A percentile compares a stretch with the other conserved stretches of the same genome.
Conservation (phyloP, 257 asterid species). For the Solanum dulcamara region DNA sequence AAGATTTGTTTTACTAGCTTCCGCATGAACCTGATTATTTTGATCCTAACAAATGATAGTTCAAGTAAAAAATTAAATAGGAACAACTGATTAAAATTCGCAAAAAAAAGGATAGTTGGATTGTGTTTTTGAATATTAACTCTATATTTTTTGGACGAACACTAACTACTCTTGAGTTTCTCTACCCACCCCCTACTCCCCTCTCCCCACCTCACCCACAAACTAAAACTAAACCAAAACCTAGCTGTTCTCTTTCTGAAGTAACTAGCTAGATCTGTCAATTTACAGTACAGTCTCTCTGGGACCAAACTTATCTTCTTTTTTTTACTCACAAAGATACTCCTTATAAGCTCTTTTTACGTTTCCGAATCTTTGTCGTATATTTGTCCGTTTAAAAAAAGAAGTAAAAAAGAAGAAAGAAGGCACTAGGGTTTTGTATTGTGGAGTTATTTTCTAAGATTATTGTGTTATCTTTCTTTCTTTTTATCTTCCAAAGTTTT, state of each 20-base stretch:
- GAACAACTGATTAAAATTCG: too few relatives aligned
- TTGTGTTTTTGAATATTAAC: too few relatives aligned
- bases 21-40: too few relatives aligned
- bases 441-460: background rate
- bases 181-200: background rate
- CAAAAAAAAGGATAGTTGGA: too few relatives aligned
- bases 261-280: background rate
- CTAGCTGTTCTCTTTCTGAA: background rate
- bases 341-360: background rate
- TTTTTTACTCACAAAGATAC: background rate
- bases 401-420: background rate
- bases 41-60: too few relatives aligned
- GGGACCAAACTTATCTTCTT: background rate
- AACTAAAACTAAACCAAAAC: background rate
- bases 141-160: too few relatives aligned
- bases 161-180: background rate
- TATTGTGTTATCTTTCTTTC: background rate
- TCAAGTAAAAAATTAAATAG: too few relatives aligned
- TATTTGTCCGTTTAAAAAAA: too few relatives aligned
- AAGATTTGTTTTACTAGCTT: too few relatives aligned
- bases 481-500: background rate
- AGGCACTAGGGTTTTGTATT: background rate
- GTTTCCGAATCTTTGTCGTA: constrained; percentile 4
- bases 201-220: background rate
- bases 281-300: background rate